Evolutionary conservation across 2,329 filamentous ascomycete genomes (phyloP).

Genomic region (Colletotrichum sublineola): DNA sequence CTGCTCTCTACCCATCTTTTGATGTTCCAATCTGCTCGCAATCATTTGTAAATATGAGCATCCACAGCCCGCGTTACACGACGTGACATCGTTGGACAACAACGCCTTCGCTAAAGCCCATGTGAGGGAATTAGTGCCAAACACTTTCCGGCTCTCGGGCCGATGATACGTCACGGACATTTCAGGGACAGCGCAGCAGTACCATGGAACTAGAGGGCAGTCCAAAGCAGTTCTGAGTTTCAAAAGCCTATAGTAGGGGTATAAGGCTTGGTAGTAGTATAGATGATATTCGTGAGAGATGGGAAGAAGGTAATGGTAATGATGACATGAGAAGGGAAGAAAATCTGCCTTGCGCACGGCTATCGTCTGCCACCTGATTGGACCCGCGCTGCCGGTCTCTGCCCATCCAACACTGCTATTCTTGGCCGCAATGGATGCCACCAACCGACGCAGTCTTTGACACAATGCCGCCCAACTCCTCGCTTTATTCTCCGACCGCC

Average conservation of each 20-base stretch:
- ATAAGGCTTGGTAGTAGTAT: slow-evolving; percentile 14
- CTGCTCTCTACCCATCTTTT: background rate
- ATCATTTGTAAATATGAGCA: background rate
- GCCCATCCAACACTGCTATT: slow-evolving; percentile 16
- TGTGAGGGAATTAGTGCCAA: slow-evolving; percentile 17
- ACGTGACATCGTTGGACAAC: slow-evolving; percentile 25
- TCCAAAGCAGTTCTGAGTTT: slow-evolving; percentile 19
- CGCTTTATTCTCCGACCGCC: background rate
- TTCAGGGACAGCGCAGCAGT: background rate
- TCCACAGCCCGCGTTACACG: slow-evolving; percentile 19
- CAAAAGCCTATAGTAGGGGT: slow-evolving; percentile 15
- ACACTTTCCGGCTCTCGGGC: slow-evolving; percentile 1
- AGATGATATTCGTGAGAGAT: slow-evolving; percentile 36
- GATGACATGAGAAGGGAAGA: slow-evolving; percentile 36
- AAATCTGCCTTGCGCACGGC: slow-evolving; percentile 35
- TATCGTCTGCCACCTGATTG: slow-evolving; percentile 14
- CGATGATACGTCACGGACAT: slow-evolving; percentile 26
- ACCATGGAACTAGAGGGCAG: background rate
- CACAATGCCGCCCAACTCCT: slow-evolving; percentile 4
- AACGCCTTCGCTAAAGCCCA: slow-evolving; percentile 14
- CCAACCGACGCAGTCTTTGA: background rate
- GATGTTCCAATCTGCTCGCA: background rate
- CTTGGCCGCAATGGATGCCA: slow-evolving; percentile 17
- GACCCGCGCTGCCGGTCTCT: slow-evolving; percentile 23
- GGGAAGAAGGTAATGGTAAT: slow-evolving; percentile 29